A percentile compares a stretch with the other conserved stretches of the same genome.
phyloP scores from a whole-genome alignment of 495 filamentous ascomycete species.

The Bacidia rubella region DNA sequence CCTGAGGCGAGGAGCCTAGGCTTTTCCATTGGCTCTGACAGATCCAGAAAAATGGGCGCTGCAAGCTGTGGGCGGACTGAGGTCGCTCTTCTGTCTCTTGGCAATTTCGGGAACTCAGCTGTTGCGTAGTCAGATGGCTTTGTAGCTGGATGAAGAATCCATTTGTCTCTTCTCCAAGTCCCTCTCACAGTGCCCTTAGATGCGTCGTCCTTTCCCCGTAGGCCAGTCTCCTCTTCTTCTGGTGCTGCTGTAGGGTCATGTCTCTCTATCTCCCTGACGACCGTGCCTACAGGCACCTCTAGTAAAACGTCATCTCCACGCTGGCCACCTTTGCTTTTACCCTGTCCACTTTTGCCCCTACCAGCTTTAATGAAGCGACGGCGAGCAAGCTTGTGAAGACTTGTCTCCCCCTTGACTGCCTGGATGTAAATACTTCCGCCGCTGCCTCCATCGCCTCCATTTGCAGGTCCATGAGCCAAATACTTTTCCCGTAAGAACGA shows the following conservation, averaged over 20 bases:
- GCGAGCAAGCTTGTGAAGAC: conserved; percentile 79
- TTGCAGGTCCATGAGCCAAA: conserved; percentile 77
- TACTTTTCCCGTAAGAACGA: conserved; percentile 87
- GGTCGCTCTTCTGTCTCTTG: conserved; percentile 38
- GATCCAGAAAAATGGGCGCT: conserved; percentile 65
- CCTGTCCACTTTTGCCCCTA: conserved; percentile 72
- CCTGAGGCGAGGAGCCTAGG: conserved; percentile 87
- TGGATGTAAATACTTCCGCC: conserved; percentile 93
- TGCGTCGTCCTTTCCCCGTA: conserved; percentile 21
- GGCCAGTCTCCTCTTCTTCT: conserved; percentile 10
- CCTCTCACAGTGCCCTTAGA: conserved; percentile 11
- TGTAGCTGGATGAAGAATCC: conserved; percentile 70
- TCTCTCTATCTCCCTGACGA: conserved; percentile 68
- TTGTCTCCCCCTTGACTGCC: conserved; percentile 78
- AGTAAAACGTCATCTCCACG: conserved; percentile 79
- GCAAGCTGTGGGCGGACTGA: conserved; percentile 49
- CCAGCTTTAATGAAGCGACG: conserved; percentile 63
- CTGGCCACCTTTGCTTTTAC: conserved; percentile 64
- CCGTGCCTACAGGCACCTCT: conserved; percentile 82
- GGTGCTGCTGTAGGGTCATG: conserved; percentile 65
- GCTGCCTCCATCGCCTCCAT: conserved; percentile 86
- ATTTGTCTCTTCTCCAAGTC: conserved; percentile 48
- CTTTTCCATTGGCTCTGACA: conserved; percentile 63
- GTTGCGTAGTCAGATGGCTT: conserved; percentile 51
- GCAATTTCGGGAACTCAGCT: conserved; percentile 46